Base-by-base conservation (phyloP, 495 filamentous ascomycete genomes). In the Rusavskia elegans region DNA sequence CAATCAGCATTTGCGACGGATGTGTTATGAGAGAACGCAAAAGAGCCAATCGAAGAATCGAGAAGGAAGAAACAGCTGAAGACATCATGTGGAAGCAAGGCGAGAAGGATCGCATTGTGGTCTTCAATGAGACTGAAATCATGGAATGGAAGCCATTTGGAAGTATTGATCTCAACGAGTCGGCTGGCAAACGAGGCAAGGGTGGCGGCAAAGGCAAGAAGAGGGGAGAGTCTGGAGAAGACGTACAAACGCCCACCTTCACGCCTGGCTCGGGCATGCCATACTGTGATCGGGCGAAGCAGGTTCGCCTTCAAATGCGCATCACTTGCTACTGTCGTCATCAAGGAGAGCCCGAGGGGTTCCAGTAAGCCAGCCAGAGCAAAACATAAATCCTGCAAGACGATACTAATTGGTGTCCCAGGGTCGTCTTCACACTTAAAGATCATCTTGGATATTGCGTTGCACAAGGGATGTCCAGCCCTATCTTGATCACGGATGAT, bases 291-390 rank as follows among this genome's bases (percentile, higher is more conserved):
- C 80, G 77, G 35, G 75, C 80, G 19, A 80, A 82, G 68, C 81
- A 85, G 60, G 79, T 93, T 20, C 79, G 88, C 57, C 75, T 82
- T 8, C 87, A 87, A 6, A 95, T 97, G 88, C 79, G 90, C n/a
- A 94, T 97, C 58, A 86, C 89, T 5, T 97, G 90, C 65, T 97
- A 97, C 66, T 95, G 90, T 65, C 80, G 90, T 3, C 90, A 97
- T 62, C 90, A 96, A 53, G 75, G 79, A 37, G 90, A 97, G 66
- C 95, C 95, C 62, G 67, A 81, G 51, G 90, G 90, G 2, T 97
- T 94, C 58, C 84, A 86, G 70, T 77, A 63, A 53, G 73, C 65
- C 29, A 53, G 73, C 65, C 29, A 16, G 35, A 48, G 25, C 32
- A 36, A 40, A 40, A 45, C 21, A 49, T 20, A 30, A 32, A 49